Evolutionary conservation across 306 rosid species (phyloP).

Genomic region (Cucurbita ficifolia): DNA sequence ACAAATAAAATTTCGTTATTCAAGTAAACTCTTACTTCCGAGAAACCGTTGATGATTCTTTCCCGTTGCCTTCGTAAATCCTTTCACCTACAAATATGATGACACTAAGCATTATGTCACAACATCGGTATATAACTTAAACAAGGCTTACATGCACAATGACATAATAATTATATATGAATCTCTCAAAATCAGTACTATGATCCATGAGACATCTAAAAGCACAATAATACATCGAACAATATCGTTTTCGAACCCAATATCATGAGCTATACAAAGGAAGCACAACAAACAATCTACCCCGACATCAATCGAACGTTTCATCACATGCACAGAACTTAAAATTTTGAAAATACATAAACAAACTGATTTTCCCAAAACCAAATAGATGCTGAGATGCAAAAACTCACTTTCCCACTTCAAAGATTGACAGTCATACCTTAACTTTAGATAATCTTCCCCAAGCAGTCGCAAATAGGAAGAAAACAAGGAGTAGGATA

Average conservation of each 20-base stretch:
- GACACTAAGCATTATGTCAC: neutral
- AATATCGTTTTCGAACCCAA: too few relatives aligned
- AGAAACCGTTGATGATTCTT: neutral
- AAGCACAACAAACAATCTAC: neutral
- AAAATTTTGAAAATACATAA: too few relatives aligned
- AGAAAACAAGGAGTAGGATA: constrained; percentile 23
- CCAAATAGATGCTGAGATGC: neutral
- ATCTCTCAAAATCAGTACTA: neutral
- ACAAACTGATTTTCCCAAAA: neutral
- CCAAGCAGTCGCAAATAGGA: constrained; percentile 43
- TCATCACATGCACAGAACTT: too few relatives aligned
- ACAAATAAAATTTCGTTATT: neutral
- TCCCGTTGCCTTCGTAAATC: neutral
- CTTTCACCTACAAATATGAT: neutral
- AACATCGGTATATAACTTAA: too few relatives aligned
- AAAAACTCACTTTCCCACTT: neutral
- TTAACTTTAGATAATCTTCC: constrained; percentile 67
- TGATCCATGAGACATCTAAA: too few relatives aligned
- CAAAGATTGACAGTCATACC: constrained; percentile 15
- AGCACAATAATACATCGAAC: neutral
- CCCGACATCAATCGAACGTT: too few relatives aligned
- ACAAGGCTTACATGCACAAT: neutral
- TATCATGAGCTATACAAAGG: neutral
- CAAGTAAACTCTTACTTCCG: neutral
- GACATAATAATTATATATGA: neutral